Percentiles rank a stretch among this genome's conserved stretches.
Conservation (phyloP, 1,284 basidiomycete genomes). For the Ganoderma multipileum region DNA sequence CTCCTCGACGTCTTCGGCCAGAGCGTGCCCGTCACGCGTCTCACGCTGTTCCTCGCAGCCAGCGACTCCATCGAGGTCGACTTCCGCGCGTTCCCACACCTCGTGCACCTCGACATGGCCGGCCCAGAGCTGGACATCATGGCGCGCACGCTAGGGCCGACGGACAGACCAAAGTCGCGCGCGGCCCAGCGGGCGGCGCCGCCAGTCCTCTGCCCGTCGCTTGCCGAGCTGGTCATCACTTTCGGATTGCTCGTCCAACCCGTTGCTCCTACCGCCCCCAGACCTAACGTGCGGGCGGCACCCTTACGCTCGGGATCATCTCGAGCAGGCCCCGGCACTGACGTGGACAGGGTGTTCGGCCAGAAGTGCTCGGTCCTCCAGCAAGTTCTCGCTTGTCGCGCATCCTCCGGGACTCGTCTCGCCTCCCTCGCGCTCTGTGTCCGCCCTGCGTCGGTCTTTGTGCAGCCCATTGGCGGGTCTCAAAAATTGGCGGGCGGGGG, state of each 20-base stretch:
- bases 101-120: not conserved
- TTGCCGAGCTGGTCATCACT: not conserved
- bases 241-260: not conserved
- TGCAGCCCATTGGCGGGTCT: not conserved
- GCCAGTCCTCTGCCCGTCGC: not conserved
- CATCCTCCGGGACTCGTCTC: not conserved
- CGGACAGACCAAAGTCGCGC: not conserved
- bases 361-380: not conserved
- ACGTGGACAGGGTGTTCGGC: not conserved
- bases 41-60: not conserved
- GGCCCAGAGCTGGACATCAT: not conserved
- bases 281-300: not conserved
- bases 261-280: not conserved
- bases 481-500: too few species aligned
- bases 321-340: not conserved
- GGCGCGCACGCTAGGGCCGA: not conserved
- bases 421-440: not conserved
- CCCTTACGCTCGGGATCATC: not conserved
- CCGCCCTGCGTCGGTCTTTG: not conserved
- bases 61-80: not conserved
- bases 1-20: not conserved
- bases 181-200: not conserved
- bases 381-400: not conserved
- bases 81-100: conserved; percentile 1
- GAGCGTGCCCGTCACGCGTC: not conserved